Percentiles rank a stretch among this genome's conserved stretches.
Evolutionary conservation across 1,284 basidiomycete genomes (phyloP).

Genomic region (Malassezia furfur): DNA sequence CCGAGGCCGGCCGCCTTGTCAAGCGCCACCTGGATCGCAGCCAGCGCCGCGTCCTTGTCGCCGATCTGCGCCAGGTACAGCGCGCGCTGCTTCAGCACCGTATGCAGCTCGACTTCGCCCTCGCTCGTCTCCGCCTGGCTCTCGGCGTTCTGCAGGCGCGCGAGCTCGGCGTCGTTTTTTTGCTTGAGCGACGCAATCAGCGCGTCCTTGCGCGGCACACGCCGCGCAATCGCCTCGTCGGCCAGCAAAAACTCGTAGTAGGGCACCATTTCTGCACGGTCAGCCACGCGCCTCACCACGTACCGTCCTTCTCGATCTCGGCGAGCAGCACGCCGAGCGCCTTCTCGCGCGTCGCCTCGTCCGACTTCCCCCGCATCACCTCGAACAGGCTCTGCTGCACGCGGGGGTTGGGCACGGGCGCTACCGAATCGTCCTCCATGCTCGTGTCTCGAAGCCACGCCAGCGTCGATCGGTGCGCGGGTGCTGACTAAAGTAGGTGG

Average conservation of each 20-base stretch:
- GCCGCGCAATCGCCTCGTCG: conserved; percentile 44
- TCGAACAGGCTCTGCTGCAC: conserved; percentile 45
- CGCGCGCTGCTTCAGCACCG: conserved; percentile 73
- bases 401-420: conserved; percentile 41
- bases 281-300: conserved; percentile 14
- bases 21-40: conserved; percentile 72
- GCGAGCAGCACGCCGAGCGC: conserved; percentile 58
- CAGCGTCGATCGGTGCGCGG: conserved; percentile 3
- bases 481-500: conserved; percentile 12
- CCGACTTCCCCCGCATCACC: conserved; percentile 54
- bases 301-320: conserved; percentile 75
- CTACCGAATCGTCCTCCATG: conserved; percentile 42
- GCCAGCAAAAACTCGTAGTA: conserved; percentile 36
- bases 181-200: conserved; percentile 64
- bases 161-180: conserved; percentile 66
- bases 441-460: conserved; percentile 11
- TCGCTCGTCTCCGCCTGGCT: conserved; percentile 80
- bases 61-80: conserved; percentile 81
- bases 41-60: conserved; percentile 63
- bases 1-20: conserved; percentile 89
- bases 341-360: conserved; percentile 21
- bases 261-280: conserved; percentile 39
- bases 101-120: conserved; percentile 86
- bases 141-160: conserved; percentile 67
- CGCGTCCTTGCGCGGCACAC: conserved; percentile 52